Evolutionary conservation across 2,329 filamentous ascomycete species (phyloP).

Genomic region (Diaporthe vexans): DNA sequence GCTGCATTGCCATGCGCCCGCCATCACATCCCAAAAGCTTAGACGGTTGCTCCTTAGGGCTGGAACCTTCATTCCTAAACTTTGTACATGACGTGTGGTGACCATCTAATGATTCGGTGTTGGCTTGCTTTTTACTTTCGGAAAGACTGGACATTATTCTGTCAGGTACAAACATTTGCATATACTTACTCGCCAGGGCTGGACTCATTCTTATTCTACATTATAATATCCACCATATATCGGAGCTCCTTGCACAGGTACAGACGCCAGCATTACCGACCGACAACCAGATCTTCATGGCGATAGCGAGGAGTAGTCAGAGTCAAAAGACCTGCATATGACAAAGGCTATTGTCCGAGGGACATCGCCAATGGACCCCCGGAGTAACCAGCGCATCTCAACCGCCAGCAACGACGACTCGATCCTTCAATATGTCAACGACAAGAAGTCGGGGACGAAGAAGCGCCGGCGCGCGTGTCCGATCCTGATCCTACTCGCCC

Average conservation of each 20-base stretch:
- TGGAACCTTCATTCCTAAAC: background rate
- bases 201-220: background rate
- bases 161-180: background rate
- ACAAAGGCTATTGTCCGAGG: slow-evolving; percentile 23
- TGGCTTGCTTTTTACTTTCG: slow-evolving; percentile 9
- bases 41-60: slow-evolving; percentile 19
- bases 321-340: slow-evolving; percentile 26
- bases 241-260: background rate
- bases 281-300: slow-evolving; percentile 10
- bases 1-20: slow-evolving; percentile 11
- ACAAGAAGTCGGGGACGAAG: background rate
- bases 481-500: slow-evolving; percentile 13
- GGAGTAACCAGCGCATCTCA: slow-evolving; percentile 20
- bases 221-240: background rate
- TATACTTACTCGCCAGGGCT: slow-evolving; percentile 1
- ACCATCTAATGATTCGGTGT: slow-evolving; percentile 2
- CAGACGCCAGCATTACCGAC: background rate
- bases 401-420: slow-evolving; percentile 31
- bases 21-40: slow-evolving; percentile 27
- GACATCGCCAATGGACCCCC: slow-evolving; percentile 32
- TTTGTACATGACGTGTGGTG: slow-evolving; percentile 8
- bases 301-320: slow-evolving; percentile 9
- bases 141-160: background rate
- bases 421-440: background rate
- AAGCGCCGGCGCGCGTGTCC: slow-evolving; percentile 29